These are phyloP conservation scores for Durotheca rogersii DNA, from an alignment of 495 filamentous ascomycete species.

Conservation along the genomic window DNA sequence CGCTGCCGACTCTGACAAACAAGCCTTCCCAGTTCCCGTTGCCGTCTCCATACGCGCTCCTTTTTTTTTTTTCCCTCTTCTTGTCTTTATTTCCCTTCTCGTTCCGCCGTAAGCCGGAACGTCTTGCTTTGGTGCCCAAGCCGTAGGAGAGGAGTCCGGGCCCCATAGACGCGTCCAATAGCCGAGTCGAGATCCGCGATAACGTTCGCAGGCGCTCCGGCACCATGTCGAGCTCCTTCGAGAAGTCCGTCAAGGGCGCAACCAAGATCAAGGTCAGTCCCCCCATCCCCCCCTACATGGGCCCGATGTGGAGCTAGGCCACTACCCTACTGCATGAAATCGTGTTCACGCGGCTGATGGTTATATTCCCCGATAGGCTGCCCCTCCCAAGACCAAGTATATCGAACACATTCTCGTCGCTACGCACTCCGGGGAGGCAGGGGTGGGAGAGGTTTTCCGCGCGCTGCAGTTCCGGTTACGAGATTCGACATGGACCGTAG, in stretches of 20 bases:
- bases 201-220: neutral
- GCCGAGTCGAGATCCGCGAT: constrained; percentile 11
- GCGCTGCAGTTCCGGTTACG: constrained; percentile 83
- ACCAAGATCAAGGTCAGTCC: constrained; percentile 85
- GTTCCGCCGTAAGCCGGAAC: too few relatives aligned
- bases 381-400: constrained; percentile 98
- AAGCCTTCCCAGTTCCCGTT: constrained; percentile 10
- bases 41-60: constrained; percentile 2
- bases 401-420: constrained; percentile 97
- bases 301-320: neutral
- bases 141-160: neutral
- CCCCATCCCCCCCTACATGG: neutral
- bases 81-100: too few relatives aligned
- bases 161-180: neutral
- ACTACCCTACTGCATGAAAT: neutral
- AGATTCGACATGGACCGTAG: constrained; percentile 95
- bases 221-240: constrained; percentile 77
- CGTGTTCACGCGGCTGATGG: constrained; percentile 14
- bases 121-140: constrained; percentile 12
- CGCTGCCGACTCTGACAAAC: constrained; percentile 28
- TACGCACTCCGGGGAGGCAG: constrained; percentile 91
- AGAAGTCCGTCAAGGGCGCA: constrained; percentile 91
- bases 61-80: constrained; percentile 13
- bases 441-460: constrained; percentile 93
- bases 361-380: constrained; percentile 62